These are phyloP conservation scores for Danielozyma ontarioensis DNA, from an alignment of 805 yeast species.

Conservation along the genomic window DNA sequence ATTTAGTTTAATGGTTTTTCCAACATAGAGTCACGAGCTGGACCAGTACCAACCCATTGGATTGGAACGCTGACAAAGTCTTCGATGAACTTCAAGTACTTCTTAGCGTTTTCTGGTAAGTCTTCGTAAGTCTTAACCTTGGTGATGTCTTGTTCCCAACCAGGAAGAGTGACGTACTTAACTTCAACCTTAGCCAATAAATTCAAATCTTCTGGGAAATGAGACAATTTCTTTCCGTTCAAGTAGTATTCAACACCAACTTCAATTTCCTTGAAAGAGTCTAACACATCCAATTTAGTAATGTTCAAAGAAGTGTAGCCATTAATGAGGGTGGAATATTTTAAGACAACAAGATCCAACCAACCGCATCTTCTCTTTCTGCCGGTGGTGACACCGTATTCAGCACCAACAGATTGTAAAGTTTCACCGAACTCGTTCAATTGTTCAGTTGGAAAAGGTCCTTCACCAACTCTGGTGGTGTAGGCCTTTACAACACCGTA, in stretches of 20 bases:
- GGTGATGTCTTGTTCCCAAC: constrained; percentile 88
- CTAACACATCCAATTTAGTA: constrained; percentile 93
- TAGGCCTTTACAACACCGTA: constrained; percentile 98
- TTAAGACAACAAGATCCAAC: constrained; percentile 93
- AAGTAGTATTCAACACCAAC: constrained; percentile 80
- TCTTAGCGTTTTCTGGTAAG: constrained; percentile 82
- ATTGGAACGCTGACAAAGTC: constrained; percentile 78
- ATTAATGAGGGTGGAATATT: constrained; percentile 85
- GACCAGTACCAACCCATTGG: constrained; percentile 98
- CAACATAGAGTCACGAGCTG: constrained; percentile 91
- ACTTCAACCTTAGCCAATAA: constrained; percentile 87
- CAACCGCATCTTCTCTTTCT: constrained; percentile 99
- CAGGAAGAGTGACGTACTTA: constrained; percentile 85
- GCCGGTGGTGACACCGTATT: constrained; percentile 97
- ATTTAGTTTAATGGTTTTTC: constrained; percentile 36
- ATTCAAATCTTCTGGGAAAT: constrained; percentile 90
- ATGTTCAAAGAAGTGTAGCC: constrained; percentile 94
- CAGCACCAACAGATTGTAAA: constrained; percentile 89
- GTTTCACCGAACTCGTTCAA: constrained; percentile 81
- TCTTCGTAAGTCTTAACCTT: constrained; percentile 63
- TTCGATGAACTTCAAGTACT: constrained; percentile 81
- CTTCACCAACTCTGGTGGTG: constrained; percentile 98
- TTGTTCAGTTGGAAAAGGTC: constrained; percentile 98
- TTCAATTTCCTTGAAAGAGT: constrained; percentile 80
- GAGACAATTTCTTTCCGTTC: constrained; percentile 67